Percentiles rank a stretch among this genome's conserved stretches.
Evolutionary conservation across 164 flowering plant species (phyloP).

Genomic region (Hamamelis virginiana): DNA sequence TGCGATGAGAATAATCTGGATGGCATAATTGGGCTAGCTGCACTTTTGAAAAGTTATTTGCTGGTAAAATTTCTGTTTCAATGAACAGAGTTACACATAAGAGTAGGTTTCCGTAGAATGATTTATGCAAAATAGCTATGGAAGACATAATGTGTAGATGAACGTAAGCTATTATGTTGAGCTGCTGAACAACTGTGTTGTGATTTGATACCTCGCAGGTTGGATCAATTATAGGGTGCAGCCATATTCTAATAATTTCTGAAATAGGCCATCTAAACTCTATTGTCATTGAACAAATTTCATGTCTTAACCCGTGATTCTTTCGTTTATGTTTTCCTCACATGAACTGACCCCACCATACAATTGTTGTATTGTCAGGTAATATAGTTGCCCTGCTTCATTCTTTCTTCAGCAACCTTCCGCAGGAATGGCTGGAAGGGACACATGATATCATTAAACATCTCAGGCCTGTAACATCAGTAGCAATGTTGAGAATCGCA

Average conservation of each 20-base stretch:
- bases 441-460: constrained; percentile 74
- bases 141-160: neutral
- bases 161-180: neutral
- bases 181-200: neutral
- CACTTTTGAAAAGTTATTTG: no score
- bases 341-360: constrained; percentile 10
- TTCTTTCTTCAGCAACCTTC: constrained; percentile 90
- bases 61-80: no score
- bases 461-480: constrained; percentile 85
- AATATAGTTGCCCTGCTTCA: constrained; percentile 88
- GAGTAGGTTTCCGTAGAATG: no score
- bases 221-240: neutral
- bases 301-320: no score
- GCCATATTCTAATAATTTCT: no score
- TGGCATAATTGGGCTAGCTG: no score
- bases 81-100: no score
- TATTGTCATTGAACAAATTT: neutral
- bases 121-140: no score
- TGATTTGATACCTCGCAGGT: neutral
- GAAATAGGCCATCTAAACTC: neutral
- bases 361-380: constrained; percentile 42
- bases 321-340: no score
- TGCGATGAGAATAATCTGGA: no score
- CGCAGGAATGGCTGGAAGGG: constrained; percentile 97
- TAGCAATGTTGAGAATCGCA: constrained; percentile 86